Base-by-base conservation (phyloP, 2,329 filamentous ascomycete species). In the Zasmidium cellare region DNA sequence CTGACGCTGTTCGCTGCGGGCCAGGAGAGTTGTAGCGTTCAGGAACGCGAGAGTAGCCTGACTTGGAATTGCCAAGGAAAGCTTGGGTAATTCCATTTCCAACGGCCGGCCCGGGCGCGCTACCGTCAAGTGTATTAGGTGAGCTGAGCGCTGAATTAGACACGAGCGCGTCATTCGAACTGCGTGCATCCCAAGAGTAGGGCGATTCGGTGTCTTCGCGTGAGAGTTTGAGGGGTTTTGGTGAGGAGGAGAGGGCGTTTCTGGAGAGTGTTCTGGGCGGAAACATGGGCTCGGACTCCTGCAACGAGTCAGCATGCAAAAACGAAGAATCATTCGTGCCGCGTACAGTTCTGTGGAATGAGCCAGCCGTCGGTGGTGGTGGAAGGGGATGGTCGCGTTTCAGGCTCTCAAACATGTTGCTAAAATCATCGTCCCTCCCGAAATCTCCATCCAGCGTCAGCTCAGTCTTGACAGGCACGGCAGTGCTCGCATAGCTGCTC, bases 401-500 rank as follows among this genome's bases (percentile, higher is more conserved):
- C 53, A 67, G 57, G 41, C 64, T 68, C 25, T 67, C 66, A 55
- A 75, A 74, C 70, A 75, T 74, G 65, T 67, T 71, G 55, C 71
- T 68, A 61, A 73, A 72, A 47, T 71, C 67, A 47, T 71, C 71
- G 45, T 58, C 62, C 51, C 70, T 69, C 60, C 74, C 73, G 51
- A 71, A 70, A 5, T 67, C 58, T 19, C 60, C 56, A 31, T 63
- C 67, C 12, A 75, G 59, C 38, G 51, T 67, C 46, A 71, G 61
- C 24, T 71, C 67, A 9, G 65, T 61, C 23, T 61, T 59, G 3
- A 59, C 50, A 14, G 72, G 71, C 28, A 72, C 67, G n/a, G 72
- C 72, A n/a, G 73, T 75, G 65, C 72, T 74, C 19, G 72, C 73
- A 59, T 74, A 74, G 58, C 73, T 75, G 62, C 72, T 74, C 9